phyloP scores from a whole-genome alignment of 768 basidiomycete genomes.

The Clitopilus passeckerianus region DNA sequence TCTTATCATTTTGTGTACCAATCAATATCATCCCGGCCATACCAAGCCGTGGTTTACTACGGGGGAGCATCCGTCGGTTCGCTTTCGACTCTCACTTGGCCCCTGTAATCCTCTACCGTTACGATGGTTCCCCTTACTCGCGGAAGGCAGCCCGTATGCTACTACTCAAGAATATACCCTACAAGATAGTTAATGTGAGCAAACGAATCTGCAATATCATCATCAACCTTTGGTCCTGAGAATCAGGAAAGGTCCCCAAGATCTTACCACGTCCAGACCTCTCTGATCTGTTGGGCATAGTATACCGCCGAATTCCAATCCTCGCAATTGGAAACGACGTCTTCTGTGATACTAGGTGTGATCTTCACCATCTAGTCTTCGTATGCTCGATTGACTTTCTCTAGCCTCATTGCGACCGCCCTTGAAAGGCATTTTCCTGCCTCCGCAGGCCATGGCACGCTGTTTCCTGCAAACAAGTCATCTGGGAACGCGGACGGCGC shows the following conservation, averaged over 20 bases:
- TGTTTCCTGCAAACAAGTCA: slow-evolving; percentile 42
- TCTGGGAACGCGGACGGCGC: slow-evolving; percentile 37
- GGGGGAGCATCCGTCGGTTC: background rate
- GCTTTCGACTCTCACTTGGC: background rate
- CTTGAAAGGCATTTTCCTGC: slow-evolving; percentile 52
- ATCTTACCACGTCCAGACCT: slow-evolving; percentile 53
- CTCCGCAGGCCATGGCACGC: slow-evolving; percentile 36
- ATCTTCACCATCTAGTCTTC: background rate
- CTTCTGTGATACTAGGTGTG: slow-evolving; percentile 51
- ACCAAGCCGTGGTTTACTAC: no score
- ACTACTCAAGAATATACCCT: slow-evolving; percentile 41
- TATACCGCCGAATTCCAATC: slow-evolving; percentile 55
- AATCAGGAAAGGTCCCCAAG: slow-evolving; percentile 33
- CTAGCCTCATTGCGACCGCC: slow-evolving; percentile 40
- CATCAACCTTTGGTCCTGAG: background rate
- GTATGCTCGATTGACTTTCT: background rate
- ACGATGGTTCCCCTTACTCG: slow-evolving; percentile 47
- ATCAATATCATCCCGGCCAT: background rate
- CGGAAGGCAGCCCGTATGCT: slow-evolving; percentile 49
- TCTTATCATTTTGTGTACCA: background rate
- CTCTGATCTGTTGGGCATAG: slow-evolving; percentile 43
- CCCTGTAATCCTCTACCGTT: slow-evolving; percentile 44
- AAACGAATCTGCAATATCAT: background rate
- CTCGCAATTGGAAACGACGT: slow-evolving; percentile 58
- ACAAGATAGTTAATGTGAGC: slow-evolving; percentile 44